Percentiles rank a stretch among this genome's conserved stretches.
Conservation (phyloP, 805 yeast species). For the Monosporozyma solicola region DNA sequence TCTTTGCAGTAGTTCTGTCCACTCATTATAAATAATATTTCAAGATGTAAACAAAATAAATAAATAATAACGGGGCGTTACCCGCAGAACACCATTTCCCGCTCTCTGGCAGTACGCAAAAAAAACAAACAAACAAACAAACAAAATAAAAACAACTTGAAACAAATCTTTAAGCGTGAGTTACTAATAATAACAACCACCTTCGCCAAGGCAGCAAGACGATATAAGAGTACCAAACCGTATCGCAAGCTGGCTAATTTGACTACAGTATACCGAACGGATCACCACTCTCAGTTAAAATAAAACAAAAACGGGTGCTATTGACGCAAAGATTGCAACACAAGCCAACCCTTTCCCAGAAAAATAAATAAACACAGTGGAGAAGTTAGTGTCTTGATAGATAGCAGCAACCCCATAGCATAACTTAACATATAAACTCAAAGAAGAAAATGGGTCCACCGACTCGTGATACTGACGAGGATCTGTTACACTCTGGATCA, state of each 20-base stretch:
- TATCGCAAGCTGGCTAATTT: no score
- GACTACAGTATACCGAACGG: no score
- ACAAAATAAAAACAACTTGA: background rate
- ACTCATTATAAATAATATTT: background rate
- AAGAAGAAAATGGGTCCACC: background rate
- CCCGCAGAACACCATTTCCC: conserved; percentile 8
- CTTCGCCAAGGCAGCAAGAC: no score
- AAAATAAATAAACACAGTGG: no score
- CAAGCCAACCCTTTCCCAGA: no score
- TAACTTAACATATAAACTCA: no score
- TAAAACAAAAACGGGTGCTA: no score
- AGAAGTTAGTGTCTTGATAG: no score
- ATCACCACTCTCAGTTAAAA: no score
- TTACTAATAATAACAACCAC: background rate
- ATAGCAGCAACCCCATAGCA: no score
- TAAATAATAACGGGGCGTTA: background rate
- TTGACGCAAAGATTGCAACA: no score
- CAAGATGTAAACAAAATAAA: background rate
- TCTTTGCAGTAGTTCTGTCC: background rate
- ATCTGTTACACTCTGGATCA: background rate
- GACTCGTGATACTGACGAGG: background rate
- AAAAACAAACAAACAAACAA: background rate
- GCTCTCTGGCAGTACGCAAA: background rate
- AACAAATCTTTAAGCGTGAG: background rate
- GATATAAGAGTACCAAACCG: no score